These are phyloP conservation scores for Candida glucosophila DNA, from an alignment of 1,139 yeast species.

Conservation along the genomic window DNA sequence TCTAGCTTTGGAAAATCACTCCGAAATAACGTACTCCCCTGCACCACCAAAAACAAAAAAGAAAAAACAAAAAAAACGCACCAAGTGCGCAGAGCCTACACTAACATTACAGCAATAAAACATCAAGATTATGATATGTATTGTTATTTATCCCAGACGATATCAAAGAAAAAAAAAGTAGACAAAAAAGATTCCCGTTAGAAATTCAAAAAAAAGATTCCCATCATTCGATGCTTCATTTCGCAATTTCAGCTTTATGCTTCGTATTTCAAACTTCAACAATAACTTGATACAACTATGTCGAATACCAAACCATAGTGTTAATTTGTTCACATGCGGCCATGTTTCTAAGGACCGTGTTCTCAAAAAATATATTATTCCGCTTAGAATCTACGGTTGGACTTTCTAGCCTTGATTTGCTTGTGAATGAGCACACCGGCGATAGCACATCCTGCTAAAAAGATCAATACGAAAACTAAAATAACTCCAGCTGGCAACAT, in stretches of 20 bases:
- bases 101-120: constrained; percentile 5
- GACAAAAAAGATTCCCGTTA: constrained; percentile 4
- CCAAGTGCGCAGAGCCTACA: no score
- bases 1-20: no score
- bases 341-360: constrained; percentile 1
- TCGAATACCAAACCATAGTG: constrained; percentile 3
- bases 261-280: no score
- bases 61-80: no score
- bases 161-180: no score
- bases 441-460: constrained; percentile 32
- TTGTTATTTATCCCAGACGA: constrained; percentile 4
- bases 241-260: no score
- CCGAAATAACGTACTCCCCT: not conserved
- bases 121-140: constrained; percentile 5
- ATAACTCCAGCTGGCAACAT: constrained; percentile 49
- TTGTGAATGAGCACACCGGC: constrained; percentile 27
- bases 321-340: no score
- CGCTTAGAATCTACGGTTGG: constrained; percentile 40
- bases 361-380: constrained; percentile 1
- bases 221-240: constrained; percentile 6
- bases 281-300: constrained; percentile 3
- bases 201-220: constrained; percentile 5
- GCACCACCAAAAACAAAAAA: not conserved
- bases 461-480: constrained; percentile 39
- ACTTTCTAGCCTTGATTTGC: constrained; percentile 33